phyloP scores from a whole-genome alignment of 2,329 filamentous ascomycete species.

The Aulographum hederae region DNA sequence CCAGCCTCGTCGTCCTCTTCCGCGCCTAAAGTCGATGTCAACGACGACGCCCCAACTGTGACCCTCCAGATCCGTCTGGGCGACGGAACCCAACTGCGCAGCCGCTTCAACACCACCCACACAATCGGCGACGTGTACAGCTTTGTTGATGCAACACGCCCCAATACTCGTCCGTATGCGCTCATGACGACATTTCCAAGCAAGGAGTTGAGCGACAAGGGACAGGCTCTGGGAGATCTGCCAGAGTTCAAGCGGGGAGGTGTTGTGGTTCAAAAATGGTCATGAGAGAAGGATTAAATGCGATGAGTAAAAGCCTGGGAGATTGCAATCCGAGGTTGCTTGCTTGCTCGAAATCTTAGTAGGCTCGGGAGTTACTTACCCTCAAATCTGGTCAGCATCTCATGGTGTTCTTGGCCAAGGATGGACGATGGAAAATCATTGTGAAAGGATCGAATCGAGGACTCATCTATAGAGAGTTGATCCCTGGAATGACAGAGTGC shows the following conservation, averaged over 20 bases:
- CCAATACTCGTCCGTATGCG: conserved; percentile 46
- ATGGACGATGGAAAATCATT: background rate
- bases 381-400: no score
- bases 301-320: background rate
- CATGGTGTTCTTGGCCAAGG: no score
- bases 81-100: conserved; percentile 59
- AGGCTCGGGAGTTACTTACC: no score
- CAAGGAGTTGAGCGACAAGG: conserved; percentile 58
- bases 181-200: conserved; percentile 70
- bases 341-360: no score
- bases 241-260: conserved; percentile 32
- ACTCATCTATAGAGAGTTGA: background rate
- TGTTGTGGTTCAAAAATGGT: conserved; percentile 39
- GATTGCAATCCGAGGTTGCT: background rate
- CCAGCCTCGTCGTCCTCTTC: conserved; percentile 15
- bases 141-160: conserved; percentile 48
- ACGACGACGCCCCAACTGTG: conserved; percentile 48
- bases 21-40: conserved; percentile 30
- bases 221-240: conserved; percentile 26
- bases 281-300: conserved; percentile 2
- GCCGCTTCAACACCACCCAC: conserved; percentile 63
- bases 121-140: conserved; percentile 62
- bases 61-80: conserved; percentile 61
- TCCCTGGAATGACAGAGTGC: no score
- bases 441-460: background rate